Base-by-base conservation (phyloP, 2,329 filamentous ascomycete species). In the Monosporascus ibericus region DNA sequence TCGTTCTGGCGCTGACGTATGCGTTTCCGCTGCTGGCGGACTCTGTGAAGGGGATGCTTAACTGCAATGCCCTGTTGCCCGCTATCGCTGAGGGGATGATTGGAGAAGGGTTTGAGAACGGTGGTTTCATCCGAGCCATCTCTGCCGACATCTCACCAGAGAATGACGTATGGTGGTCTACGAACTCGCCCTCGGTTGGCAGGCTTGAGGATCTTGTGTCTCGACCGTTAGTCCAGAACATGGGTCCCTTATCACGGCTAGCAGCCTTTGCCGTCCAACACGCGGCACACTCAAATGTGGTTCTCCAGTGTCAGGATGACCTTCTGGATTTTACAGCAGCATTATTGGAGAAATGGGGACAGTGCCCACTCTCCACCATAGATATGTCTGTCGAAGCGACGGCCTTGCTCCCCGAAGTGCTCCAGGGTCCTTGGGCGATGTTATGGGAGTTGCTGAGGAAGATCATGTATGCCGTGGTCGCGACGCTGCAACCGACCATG, bases 401-500 rank as follows among this genome's bases (percentile, higher is more conserved):
- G 8, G 80, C 77, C 49, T 71, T 95, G 6, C 81, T 84, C 22
- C 75, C 81, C 0, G 83, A 89, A 52, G 86, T 88, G 0, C 66
- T 84, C 37, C 76, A 81, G 55, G 81, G 70, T 18, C 90, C 90
- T 0, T 82, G 87, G 64, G 85, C 87, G 0, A 73, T 79, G 30
- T 74, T 96, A 5, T 92, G 89, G 87, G 84, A 84, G 58, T 68
- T 92, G 2, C 75, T 96, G 6, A 85, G 85, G 58, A 86, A 88
- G 52, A 80, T 86, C 42, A 73, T 96, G 63, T 96, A 92, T 64
- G 83, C 86, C 3, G 78, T 84, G 3, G 83, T 92, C 3, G 85
- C 90, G 48, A 76, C 89, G 15, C 74, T 95, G n/a, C 82, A 90
- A 48, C 82, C 89, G 39, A 78, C 90, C 6, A 77, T 91, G 8